These are phyloP conservation scores for Apiospora arundinis DNA, from an alignment of 2,329 filamentous ascomycete species.

Conservation along the genomic window DNA sequence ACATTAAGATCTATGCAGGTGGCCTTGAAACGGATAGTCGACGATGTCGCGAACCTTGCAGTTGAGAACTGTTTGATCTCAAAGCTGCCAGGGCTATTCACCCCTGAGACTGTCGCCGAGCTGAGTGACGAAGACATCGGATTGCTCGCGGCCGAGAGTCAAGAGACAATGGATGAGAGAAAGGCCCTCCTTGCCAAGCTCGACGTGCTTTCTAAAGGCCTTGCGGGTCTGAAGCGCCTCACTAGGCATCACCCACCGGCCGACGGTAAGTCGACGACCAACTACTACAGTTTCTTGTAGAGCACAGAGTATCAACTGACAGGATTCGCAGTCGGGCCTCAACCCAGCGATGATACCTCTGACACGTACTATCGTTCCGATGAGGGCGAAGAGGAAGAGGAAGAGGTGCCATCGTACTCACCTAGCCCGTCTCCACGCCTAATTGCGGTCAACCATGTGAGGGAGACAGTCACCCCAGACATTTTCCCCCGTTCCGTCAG, in stretches of 20 bases:
- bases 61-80: constrained; percentile 35
- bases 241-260: constrained; percentile 1
- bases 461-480: background rate
- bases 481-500: background rate
- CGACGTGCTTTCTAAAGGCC: constrained; percentile 8
- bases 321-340: background rate
- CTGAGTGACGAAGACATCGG: constrained; percentile 29
- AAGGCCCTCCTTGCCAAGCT: constrained; percentile 35
- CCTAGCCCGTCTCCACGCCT: background rate
- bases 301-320: background rate
- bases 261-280: background rate
- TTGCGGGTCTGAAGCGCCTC: constrained; percentile 20
- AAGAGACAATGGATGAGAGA: constrained; percentile 28
- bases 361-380: background rate
- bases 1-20: constrained; percentile 29
- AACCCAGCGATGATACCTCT: background rate
- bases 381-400: background rate
- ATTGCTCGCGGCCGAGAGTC: constrained; percentile 32
- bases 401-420: background rate
- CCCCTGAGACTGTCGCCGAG: constrained; percentile 30
- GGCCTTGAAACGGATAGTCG: constrained; percentile 35
- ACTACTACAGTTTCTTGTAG: background rate
- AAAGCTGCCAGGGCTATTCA: constrained; percentile 32
- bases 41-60: constrained; percentile 34
- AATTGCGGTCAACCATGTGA: background rate